phyloP scores from a whole-genome alignment of 1,139 yeast species.

The Kodamaea sp. region DNA sequence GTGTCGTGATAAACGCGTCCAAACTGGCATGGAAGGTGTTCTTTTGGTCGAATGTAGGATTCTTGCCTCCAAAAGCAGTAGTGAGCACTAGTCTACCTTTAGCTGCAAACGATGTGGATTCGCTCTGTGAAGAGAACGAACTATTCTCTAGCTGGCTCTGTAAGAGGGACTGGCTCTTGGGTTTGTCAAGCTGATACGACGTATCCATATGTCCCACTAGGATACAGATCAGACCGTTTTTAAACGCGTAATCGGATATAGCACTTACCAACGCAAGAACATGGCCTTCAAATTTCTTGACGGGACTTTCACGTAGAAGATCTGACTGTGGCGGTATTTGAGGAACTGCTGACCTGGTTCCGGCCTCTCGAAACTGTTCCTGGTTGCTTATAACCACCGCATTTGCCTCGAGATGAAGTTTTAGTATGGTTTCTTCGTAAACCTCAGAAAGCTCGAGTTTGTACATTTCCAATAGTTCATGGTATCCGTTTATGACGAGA shows the following conservation, averaged over 20 bases:
- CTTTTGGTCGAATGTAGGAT: neutral
- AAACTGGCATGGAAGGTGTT: conserved; percentile 5
- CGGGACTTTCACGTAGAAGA: conserved; percentile 34
- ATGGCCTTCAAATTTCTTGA: conserved; percentile 34
- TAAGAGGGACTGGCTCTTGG: neutral
- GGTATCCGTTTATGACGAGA: conserved; percentile 35
- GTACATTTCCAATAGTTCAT: conserved; percentile 39
- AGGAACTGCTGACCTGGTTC: conserved; percentile 24
- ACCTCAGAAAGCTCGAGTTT: conserved; percentile 34
- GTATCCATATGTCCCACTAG: conserved; percentile 37
- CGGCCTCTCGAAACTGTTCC: conserved; percentile 25
- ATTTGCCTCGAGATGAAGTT: conserved; percentile 33
- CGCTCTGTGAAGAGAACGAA: neutral
- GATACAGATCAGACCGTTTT: conserved; percentile 28
- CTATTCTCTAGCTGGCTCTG: neutral
- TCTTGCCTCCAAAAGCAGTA: neutral
- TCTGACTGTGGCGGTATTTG: conserved; percentile 35
- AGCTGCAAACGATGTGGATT: neutral
- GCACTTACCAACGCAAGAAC: conserved; percentile 26
- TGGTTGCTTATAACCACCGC: conserved; percentile 20
- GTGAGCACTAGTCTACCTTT: neutral
- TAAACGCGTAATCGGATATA: conserved; percentile 26
- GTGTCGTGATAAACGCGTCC: conserved; percentile 25
- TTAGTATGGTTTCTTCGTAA: conserved; percentile 39
- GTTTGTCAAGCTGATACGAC: conserved; percentile 15